A percentile compares a stretch with the other conserved stretches of the same genome.
Evolutionary conservation across 495 filamentous ascomycete species (phyloP).

Genomic region (Hyaloscypha bicolor): DNA sequence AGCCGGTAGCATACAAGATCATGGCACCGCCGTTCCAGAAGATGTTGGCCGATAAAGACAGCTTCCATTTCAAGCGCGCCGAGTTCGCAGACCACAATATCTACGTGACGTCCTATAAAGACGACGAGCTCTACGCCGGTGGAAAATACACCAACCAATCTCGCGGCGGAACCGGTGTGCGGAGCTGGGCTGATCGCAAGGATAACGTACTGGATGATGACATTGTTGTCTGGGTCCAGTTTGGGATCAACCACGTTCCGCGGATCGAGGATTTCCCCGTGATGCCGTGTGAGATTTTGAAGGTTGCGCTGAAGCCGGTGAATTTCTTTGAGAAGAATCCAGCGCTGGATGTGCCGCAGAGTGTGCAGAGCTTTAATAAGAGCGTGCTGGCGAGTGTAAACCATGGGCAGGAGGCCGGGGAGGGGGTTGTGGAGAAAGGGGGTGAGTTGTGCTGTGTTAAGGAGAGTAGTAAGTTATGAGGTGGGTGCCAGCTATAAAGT

Average conservation of each 20-base stretch:
- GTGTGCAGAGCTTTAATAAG: conserved; percentile 52
- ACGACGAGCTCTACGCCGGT: conserved; percentile 78
- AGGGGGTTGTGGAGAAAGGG: conserved; percentile 36
- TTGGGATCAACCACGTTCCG: conserved; percentile 64
- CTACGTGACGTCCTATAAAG: conserved; percentile 78
- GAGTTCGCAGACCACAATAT: conserved; percentile 83
- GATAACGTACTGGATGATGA: conserved; percentile 55
- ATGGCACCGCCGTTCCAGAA: conserved; percentile 74
- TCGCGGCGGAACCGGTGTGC: conserved; percentile 60
- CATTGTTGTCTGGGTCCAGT: conserved; percentile 63
- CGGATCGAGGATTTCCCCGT: conserved; percentile 65
- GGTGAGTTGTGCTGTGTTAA: conserved; percentile 45
- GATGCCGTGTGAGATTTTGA: conserved; percentile 68
- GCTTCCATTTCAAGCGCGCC: conserved; percentile 71
- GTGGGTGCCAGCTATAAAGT: neutral
- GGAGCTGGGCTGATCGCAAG: conserved; percentile 53
- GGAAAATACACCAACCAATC: conserved; percentile 90
- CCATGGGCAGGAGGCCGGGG: conserved; percentile 33
- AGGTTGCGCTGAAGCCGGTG: conserved; percentile 67
- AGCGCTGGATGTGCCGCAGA: conserved; percentile 72
- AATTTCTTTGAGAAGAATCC: conserved; percentile 80
- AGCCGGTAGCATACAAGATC: conserved; percentile 81
- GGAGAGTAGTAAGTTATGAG: conserved; percentile 30
- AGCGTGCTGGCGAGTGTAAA: conserved; percentile 43
- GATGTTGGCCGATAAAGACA: conserved; percentile 69